A percentile compares a stretch with the other conserved stretches of the same genome.
phyloP scores from a whole-genome alignment of 768 basidiomycete genomes.

The Termitomyces sp. region DNA sequence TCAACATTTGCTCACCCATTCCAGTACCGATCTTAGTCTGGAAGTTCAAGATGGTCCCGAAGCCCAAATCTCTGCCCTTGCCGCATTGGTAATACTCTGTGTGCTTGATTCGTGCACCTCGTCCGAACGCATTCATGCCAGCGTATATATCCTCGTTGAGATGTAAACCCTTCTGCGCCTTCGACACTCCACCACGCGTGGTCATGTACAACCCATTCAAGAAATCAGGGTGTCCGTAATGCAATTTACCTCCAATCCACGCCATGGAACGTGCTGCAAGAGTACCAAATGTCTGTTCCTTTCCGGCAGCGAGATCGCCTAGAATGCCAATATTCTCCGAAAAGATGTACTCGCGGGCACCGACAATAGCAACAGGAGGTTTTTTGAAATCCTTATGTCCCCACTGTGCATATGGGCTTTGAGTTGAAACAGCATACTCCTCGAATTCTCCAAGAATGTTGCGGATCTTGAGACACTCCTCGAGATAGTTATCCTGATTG shows the following conservation, averaged over 20 bases:
- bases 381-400: slow-evolving; percentile 83
- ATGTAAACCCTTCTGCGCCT: slow-evolving; percentile 99
- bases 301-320: slow-evolving; percentile 96
- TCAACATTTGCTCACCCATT: slow-evolving; percentile 99
- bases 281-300: slow-evolving; percentile 99
- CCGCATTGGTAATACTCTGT: slow-evolving; percentile 99
- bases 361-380: slow-evolving; percentile 93
- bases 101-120: slow-evolving; percentile 97
- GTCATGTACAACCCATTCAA: slow-evolving; percentile 96
- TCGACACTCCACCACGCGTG: slow-evolving; percentile 96
- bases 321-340: slow-evolving; percentile 99
- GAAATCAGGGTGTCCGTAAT: slow-evolving; percentile 99
- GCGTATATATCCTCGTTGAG: slow-evolving; percentile 99
- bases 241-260: slow-evolving; percentile 97
- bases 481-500: slow-evolving; percentile 99
- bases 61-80: slow-evolving; percentile 97
- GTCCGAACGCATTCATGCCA: slow-evolving; percentile 96
- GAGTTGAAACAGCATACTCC: slow-evolving; percentile 77
- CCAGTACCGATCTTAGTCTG: slow-evolving; percentile 99
- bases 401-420: slow-evolving; percentile 91
- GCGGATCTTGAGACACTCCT: slow-evolving; percentile 98
- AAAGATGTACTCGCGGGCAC: slow-evolving; percentile 99
- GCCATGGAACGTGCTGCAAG: slow-evolving; percentile 93
- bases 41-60: slow-evolving; percentile 99
- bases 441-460: slow-evolving; percentile 98